A percentile compares a stretch with the other conserved stretches of the same genome.
Conservation (phyloP, 768 basidiomycete species). For the Leccinum broughii region DNA sequence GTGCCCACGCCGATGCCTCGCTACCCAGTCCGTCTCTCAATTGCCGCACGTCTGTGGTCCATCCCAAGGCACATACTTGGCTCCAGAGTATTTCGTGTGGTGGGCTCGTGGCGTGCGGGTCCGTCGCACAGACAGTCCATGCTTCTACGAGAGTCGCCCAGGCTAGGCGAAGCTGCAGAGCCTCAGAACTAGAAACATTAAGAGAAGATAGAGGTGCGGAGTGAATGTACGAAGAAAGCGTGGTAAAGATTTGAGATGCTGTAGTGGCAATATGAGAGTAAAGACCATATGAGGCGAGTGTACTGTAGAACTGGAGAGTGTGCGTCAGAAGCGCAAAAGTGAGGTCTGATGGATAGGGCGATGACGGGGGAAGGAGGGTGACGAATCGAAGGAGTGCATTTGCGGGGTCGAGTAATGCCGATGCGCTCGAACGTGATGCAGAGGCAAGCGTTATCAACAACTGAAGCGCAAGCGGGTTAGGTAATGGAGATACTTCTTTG, state of each 20-base stretch:
- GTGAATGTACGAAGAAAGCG: slow-evolving; percentile 48
- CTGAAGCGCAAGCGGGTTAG: slow-evolving; percentile 51
- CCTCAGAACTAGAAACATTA: background rate
- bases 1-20: slow-evolving; percentile 23
- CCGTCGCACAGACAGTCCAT: slow-evolving; percentile 84
- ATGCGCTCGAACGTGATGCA: slow-evolving; percentile 71
- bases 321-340: slow-evolving; percentile 50
- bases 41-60: slow-evolving; percentile 59
- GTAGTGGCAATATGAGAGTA: slow-evolving; percentile 66
- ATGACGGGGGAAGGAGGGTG: slow-evolving; percentile 50
- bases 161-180: slow-evolving; percentile 38
- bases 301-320: slow-evolving; percentile 63
- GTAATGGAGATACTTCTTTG: slow-evolving; percentile 32
- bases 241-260: slow-evolving; percentile 54
- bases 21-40: slow-evolving; percentile 37
- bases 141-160: slow-evolving; percentile 63
- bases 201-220: slow-evolving; percentile 34
- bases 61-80: slow-evolving; percentile 77
- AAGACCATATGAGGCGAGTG: slow-evolving; percentile 77
- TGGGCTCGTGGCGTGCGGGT: slow-evolving; percentile 87
- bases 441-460: slow-evolving; percentile 56
- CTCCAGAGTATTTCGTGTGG: slow-evolving; percentile 90
- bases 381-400: slow-evolving; percentile 76
- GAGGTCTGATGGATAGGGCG: slow-evolving; percentile 37
- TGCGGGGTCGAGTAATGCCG: slow-evolving; percentile 50